These are phyloP conservation scores for Marchantia polymorpha DNA, from an alignment of 225 moss, liverwort and hornwort species.

Conservation along the genomic window DNA sequence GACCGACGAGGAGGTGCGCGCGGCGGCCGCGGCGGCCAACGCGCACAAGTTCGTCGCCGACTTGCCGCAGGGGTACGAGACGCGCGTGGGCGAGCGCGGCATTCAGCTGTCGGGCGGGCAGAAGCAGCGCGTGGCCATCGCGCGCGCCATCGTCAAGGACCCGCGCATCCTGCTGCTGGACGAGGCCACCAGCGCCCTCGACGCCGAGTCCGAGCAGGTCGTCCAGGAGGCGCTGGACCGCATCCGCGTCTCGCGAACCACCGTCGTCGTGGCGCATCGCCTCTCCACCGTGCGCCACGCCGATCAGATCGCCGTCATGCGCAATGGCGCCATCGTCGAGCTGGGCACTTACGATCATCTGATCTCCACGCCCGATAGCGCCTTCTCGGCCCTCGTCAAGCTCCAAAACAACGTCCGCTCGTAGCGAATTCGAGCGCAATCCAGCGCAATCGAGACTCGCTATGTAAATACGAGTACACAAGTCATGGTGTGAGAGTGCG, in stretches of 20 bases:
- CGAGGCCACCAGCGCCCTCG: constrained; percentile 30
- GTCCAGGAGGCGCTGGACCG: constrained; percentile 30
- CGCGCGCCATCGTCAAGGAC: constrained; percentile 22
- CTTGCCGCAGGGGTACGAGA: constrained; percentile 32
- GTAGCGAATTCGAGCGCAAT: no score
- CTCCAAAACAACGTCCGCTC: constrained; percentile 6
- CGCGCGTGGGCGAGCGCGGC: constrained; percentile 26
- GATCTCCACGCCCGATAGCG: background rate
- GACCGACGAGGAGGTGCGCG: constrained; percentile 35
- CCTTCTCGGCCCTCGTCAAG: constrained; percentile 12
- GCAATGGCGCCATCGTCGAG: constrained; percentile 32
- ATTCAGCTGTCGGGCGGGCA: constrained; percentile 27
- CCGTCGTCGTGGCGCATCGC: constrained; percentile 24
- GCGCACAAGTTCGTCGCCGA: constrained; percentile 38
- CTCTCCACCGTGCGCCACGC: constrained; percentile 40
- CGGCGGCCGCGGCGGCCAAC: constrained; percentile 36
- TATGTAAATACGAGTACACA: no score
- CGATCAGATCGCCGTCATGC: constrained; percentile 35
- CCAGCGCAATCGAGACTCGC: no score
- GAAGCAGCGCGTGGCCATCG: constrained; percentile 33
- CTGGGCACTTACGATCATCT: constrained; percentile 33
- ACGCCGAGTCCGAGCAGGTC: constrained; percentile 26
- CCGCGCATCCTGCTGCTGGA: constrained; percentile 24
- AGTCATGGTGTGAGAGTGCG: no score
- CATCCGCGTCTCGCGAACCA: constrained; percentile 6